A percentile compares a stretch with the other conserved stretches of the same genome.
These are phyloP conservation scores for Ceratocystis huliohia DNA, from an alignment of 2,329 filamentous ascomycete species.

Conservation along the genomic window DNA sequence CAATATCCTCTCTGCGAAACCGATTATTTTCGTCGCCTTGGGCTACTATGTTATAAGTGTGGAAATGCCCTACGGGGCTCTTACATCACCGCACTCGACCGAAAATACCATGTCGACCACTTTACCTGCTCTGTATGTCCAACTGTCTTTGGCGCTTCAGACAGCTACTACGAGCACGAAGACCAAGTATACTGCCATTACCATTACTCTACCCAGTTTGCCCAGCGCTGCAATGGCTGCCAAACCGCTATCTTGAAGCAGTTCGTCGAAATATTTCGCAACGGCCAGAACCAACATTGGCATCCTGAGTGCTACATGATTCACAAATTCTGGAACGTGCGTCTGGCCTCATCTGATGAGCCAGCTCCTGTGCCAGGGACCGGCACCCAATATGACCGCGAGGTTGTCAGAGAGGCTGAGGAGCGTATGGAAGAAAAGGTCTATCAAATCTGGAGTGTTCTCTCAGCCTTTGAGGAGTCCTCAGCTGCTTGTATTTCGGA, in stretches of 20 bases:
- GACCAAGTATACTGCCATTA: slow-evolving; percentile 96
- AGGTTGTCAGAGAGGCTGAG: slow-evolving; percentile 69
- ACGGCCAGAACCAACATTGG: slow-evolving; percentile 97
- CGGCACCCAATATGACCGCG: slow-evolving; percentile 39
- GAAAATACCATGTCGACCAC: slow-evolving; percentile 98
- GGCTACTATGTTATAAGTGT: slow-evolving; percentile 82
- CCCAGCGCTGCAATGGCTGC: slow-evolving; percentile 90
- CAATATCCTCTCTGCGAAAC: slow-evolving; percentile 97
- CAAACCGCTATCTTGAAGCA: slow-evolving; percentile 96
- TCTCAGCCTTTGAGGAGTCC: slow-evolving; percentile 94
- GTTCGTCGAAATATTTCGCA: slow-evolving; percentile 96
- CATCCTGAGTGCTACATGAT: slow-evolving; percentile 99
- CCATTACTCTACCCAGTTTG: slow-evolving; percentile 95
- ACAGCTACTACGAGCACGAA: slow-evolving; percentile 98
- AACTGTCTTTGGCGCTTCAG: slow-evolving; percentile 94
- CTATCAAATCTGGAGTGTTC: slow-evolving; percentile 92
- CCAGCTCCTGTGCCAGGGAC: slow-evolving; percentile 14
- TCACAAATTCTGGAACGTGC: slow-evolving; percentile 99
- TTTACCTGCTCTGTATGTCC: slow-evolving; percentile 96
- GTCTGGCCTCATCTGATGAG: slow-evolving; percentile 36
- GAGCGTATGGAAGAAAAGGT: slow-evolving; percentile 97
- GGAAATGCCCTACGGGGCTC: slow-evolving; percentile 86
- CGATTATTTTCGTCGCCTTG: slow-evolving; percentile 88
- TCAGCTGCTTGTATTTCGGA: slow-evolving; percentile 97
- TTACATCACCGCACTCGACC: slow-evolving; percentile 93